Evolutionary conservation across 768 basidiomycete genomes (phyloP), one percentile per base, ranked within the genome.

Genomic region (Tulasnella sp.): DNA sequence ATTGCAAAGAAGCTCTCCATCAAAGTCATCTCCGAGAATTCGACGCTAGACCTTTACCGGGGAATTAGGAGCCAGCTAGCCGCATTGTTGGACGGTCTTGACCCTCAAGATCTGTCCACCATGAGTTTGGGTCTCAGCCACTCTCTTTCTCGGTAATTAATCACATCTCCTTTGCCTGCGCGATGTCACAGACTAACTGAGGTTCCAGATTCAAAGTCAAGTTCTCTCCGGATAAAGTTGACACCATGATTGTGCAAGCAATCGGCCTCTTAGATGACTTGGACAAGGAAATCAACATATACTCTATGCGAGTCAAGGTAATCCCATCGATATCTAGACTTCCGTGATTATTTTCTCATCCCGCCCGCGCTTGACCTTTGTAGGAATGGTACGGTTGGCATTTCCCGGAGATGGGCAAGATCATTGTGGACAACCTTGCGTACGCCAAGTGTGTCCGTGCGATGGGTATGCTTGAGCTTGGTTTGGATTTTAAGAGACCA

Each of bases 361-460:
- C 22, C 77, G 22, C 5, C 68, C 19, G 31, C 17, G 39, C 75
- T 67, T 22, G 39, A 15, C n/a, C 8, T 70, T 37, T 54, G n/a
- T 80, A 97, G 97, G 97, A 99, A 89, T 99, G 97, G 97, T 99
- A 99, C 81, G 97, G 97, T 45, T 99, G 97, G 97, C 97, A 99
- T 86, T 99, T 99, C 88, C 97, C 97, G 5, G 97, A 99, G 84
- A 93, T 99, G 92, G 93, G 91, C 77, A 99, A 98, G 86, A 99
- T 99, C 82, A 93, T 99, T 79, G 89, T 91, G 77, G 97, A 99
- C 86, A 99, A 97, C 84, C 85, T 96, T 77, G 96, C 97, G 25
- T 99, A 99, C 83, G 96, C 97, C 77, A 97, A 95, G 85, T 91
- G 92, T 76, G 90, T 99, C 80, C 92, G 91, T 75, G 84, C 87